phyloP scores from a whole-genome alignment of 2,329 filamentous ascomycete genomes.

The Verticillium klebahnii region DNA sequence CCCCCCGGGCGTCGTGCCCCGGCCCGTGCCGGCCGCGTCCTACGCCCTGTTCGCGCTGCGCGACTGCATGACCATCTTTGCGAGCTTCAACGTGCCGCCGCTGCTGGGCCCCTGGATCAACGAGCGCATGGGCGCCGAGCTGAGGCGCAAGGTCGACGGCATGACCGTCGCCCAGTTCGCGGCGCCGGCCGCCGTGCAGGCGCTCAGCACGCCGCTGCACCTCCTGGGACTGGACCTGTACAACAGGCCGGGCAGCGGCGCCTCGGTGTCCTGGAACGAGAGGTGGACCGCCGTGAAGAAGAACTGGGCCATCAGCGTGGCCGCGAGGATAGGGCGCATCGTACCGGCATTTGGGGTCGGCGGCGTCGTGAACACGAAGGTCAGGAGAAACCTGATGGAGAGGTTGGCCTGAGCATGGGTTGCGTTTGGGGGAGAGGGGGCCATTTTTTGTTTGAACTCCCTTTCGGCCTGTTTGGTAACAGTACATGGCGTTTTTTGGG shows the following conservation, averaged over 20 bases:
- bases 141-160: conserved; percentile 46
- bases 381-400: conserved; percentile 64
- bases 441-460: too few relatives aligned
- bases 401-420: conserved; percentile 36
- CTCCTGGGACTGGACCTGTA: conserved; percentile 82
- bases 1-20: conserved; percentile 43
- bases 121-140: conserved; percentile 45
- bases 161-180: conserved; percentile 70
- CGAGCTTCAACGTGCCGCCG: conserved; percentile 84
- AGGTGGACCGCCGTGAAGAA: conserved; percentile 62
- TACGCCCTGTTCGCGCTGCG: conserved; percentile 77
- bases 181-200: conserved; percentile 73
- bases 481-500: background rate
- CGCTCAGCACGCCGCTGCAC: conserved; percentile 79
- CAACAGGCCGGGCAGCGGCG: conserved; percentile 53
- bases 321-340: conserved; percentile 77
- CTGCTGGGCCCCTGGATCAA: conserved; percentile 68
- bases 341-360: conserved; percentile 86
- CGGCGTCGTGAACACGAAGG: conserved; percentile 75
- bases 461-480: background rate
- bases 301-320: conserved; percentile 71
- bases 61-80: conserved; percentile 87
- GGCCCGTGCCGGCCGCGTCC: conserved; percentile 62
- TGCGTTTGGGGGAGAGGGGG: background rate
- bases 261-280: conserved; percentile 42